A percentile compares a stretch with the other conserved stretches of the same genome.
These are phyloP conservation scores for Orbilia oligospora DNA, from an alignment of 2,329 filamentous ascomycete genomes.

Conservation along the genomic window DNA sequence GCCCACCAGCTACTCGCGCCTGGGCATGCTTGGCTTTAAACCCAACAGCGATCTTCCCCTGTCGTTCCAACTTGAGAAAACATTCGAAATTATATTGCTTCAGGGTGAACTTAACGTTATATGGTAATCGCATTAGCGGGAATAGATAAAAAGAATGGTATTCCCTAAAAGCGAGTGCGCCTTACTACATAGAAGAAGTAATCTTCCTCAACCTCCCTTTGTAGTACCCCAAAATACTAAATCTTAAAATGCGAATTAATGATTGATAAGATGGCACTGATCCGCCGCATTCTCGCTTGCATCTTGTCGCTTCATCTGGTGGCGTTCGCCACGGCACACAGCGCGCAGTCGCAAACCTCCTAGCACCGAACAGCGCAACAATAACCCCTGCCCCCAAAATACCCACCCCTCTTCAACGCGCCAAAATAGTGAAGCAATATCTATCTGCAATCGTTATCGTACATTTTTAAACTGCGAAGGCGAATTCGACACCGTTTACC, in stretches of 20 bases:
- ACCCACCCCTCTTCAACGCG: constrained; percentile 36
- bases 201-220: background rate
- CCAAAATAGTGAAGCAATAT: constrained; percentile 18
- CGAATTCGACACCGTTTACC: constrained; percentile 26
- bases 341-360: constrained; percentile 22
- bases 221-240: too few species aligned
- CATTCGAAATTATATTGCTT: background rate
- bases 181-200: background rate
- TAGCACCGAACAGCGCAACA: constrained; percentile 8
- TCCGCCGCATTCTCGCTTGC: constrained; percentile 16
- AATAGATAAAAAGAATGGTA: constrained; percentile 21
- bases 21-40: constrained; percentile 25
- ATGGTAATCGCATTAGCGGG: background rate
- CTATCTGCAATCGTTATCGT: constrained; percentile 17
- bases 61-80: constrained; percentile 1
- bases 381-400: constrained; percentile 16
- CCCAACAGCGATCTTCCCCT: background rate
- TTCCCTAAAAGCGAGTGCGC: background rate
- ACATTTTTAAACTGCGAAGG: constrained; percentile 28
- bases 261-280: constrained; percentile 12
- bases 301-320: constrained; percentile 21
- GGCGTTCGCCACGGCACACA: constrained; percentile 10
- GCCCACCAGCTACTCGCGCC: background rate
- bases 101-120: constrained; percentile 38
- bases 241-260: constrained; percentile 7